Percentiles rank a stretch among this genome's conserved stretches.
phyloP scores from a whole-genome alignment of 2,329 filamentous ascomycete species.

The Colletotrichum sojae region DNA sequence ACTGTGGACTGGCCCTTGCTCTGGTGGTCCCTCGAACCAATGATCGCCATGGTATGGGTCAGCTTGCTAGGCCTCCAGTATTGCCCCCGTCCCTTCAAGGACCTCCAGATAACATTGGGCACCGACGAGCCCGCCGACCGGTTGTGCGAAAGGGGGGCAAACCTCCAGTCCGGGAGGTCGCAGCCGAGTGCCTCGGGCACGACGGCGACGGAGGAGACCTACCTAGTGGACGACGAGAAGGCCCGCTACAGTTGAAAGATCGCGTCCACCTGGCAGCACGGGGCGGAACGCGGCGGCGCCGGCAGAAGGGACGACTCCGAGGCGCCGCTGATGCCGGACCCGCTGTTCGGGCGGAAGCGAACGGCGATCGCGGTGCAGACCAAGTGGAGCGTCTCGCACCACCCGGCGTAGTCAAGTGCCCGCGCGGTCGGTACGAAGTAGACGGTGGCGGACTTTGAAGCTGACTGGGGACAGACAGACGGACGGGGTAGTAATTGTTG shows the following conservation, averaged over 20 bases:
- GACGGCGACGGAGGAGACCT: neutral
- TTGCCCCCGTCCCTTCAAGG: neutral
- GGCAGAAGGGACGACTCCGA: neutral
- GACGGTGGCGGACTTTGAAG: neutral
- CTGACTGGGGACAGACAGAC: too few species aligned
- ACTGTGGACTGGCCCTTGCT: conserved; percentile 45
- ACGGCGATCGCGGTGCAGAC: neutral
- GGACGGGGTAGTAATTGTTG: too few species aligned
- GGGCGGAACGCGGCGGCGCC: too few species aligned
- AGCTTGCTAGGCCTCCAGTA: conserved; percentile 41
- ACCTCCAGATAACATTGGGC: neutral
- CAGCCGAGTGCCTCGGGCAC: conserved; percentile 1
- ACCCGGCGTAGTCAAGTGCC: neutral
- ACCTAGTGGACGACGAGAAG: neutral
- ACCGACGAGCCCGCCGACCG: neutral
- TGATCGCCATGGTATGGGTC: conserved; percentile 44
- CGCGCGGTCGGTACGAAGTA: neutral
- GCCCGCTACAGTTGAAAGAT: neutral
- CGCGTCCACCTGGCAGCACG: neutral
- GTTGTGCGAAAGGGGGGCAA: neutral
- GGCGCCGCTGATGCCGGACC: neutral
- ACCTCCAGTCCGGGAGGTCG: neutral
- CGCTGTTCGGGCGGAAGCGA: neutral
- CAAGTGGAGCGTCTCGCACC: neutral
- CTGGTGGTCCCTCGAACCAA: conserved; percentile 43